phyloP scores from a whole-genome alignment of 78 protist genomes.

The Carpediemonas membranifera region DNA sequence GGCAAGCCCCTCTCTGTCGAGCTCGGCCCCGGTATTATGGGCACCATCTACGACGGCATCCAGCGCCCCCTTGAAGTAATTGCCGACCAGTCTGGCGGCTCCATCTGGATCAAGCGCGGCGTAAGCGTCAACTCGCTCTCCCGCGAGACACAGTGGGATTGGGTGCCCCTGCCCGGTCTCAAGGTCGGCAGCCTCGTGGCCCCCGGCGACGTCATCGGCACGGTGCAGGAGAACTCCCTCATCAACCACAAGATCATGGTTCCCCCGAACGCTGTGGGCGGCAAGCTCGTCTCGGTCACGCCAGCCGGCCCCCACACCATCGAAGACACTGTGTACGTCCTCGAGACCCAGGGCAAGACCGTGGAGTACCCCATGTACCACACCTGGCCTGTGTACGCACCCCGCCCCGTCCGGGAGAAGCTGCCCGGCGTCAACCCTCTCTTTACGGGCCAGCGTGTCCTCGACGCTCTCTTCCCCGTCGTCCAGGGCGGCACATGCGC shows the following conservation, averaged over 20 bases:
- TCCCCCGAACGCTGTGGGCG: slow-evolving; percentile 67
- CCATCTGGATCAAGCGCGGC: slow-evolving; percentile 94
- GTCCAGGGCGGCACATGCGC: slow-evolving; percentile 96
- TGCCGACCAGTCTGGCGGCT: slow-evolving; percentile 47
- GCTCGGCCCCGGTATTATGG: slow-evolving; percentile 97
- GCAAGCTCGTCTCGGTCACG: slow-evolving; percentile 73
- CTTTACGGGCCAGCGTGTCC: slow-evolving; percentile 83
- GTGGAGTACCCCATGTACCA: slow-evolving; percentile 68
- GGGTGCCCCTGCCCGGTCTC: slow-evolving; percentile 40
- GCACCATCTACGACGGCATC: slow-evolving; percentile 95
- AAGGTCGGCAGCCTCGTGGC: slow-evolving; percentile 79
- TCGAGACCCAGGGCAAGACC: slow-evolving; percentile 26
- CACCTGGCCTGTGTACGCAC: slow-evolving; percentile 96
- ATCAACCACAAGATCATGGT: slow-evolving; percentile 81
- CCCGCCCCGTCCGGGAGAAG: slow-evolving; percentile 86
- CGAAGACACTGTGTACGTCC: slow-evolving; percentile 29
- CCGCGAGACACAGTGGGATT: slow-evolving; percentile 61
- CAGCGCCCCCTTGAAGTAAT: slow-evolving; percentile 94
- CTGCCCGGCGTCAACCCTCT: slow-evolving; percentile 63
- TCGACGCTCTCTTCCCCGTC: slow-evolving; percentile 96
- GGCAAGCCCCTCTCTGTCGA: slow-evolving; percentile 95
- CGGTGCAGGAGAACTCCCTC: slow-evolving; percentile 78
- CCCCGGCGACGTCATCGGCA: slow-evolving; percentile 88
- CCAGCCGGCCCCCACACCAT: slow-evolving; percentile 77
- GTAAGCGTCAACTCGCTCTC: slow-evolving; percentile 73